phyloP scores from a whole-genome alignment of 108 stramenopile species.

The Chaetoceros tenuissimus region DNA sequence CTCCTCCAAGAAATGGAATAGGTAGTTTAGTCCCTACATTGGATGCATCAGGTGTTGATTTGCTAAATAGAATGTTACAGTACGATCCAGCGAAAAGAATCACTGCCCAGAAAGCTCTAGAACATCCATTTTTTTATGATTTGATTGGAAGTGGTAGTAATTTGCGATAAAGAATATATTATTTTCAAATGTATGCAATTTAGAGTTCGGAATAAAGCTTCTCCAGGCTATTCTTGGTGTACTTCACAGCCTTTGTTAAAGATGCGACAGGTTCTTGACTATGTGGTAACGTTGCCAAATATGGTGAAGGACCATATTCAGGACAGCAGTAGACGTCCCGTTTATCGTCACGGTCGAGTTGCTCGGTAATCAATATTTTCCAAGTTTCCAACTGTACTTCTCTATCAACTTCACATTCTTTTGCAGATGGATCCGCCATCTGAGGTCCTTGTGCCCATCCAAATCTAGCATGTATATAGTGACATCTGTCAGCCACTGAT shows the following conservation, averaged over 20 bases:
- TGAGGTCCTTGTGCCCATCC: conserved; percentile 16
- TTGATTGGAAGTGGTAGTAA: conserved; percentile 47
- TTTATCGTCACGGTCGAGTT: background rate
- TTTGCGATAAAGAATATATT: no score
- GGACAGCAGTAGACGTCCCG: conserved; percentile 13
- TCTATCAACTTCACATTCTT: conserved; percentile 7
- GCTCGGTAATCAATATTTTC: conserved; percentile 5
- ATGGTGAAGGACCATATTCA: conserved; percentile 16
- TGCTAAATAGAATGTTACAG: conserved; percentile 80
- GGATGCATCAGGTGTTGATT: conserved; percentile 70
- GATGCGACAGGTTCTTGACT: conserved; percentile 16
- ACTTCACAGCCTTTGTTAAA: conserved; percentile 10
- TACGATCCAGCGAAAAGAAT: conserved; percentile 89
- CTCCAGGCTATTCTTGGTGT: conserved; percentile 6
- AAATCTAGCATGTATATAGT: conserved; percentile 15
- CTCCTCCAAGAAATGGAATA: conserved; percentile 70
- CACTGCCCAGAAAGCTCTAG: conserved; percentile 87
- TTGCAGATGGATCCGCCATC: conserved; percentile 16
- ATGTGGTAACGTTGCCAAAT: conserved; percentile 13
- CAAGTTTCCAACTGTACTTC: conserved; percentile 9
- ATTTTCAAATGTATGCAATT: no score
- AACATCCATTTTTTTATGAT: conserved; percentile 92
- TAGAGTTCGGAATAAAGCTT: no score
- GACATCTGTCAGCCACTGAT: conserved; percentile 1
- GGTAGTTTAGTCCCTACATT: conserved; percentile 81